These are phyloP conservation scores for Hyphopichia pseudoburtonii DNA, from an alignment of 1,139 yeast genomes.

Conservation along the genomic window DNA sequence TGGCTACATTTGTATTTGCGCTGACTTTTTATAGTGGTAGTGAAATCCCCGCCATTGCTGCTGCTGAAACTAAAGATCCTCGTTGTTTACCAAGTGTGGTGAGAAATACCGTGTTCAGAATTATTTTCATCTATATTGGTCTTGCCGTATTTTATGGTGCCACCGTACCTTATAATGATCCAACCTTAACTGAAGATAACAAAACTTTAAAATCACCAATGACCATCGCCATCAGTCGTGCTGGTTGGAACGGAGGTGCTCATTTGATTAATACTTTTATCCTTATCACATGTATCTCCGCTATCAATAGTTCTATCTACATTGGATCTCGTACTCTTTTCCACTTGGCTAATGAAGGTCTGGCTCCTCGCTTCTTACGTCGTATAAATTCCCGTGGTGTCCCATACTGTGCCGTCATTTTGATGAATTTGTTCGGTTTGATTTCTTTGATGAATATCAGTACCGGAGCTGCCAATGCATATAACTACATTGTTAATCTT, in stretches of 20 bases:
- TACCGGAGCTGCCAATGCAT: conserved; percentile 56
- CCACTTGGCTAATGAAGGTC: conserved; percentile 49
- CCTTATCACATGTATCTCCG: conserved; percentile 51
- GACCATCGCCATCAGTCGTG: conserved; percentile 42
- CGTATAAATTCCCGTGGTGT: conserved; percentile 48
- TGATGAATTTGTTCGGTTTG: conserved; percentile 50
- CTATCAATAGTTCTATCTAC: conserved; percentile 54
- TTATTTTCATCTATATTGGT: conserved; percentile 55
- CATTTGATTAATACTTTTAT: conserved; percentile 53
- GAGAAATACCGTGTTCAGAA: conserved; percentile 56
- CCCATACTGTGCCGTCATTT: conserved; percentile 50
- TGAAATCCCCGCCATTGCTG: conserved; percentile 57
- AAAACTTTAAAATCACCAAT: conserved; percentile 42
- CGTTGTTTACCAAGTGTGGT: conserved; percentile 55
- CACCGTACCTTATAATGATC: conserved; percentile 55
- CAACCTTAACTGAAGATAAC: conserved; percentile 21
- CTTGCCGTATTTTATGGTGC: conserved; percentile 53
- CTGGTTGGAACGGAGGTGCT: conserved; percentile 53
- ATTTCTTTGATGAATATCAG: conserved; percentile 50
- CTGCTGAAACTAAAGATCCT: conserved; percentile 58
- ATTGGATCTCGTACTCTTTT: conserved; percentile 54
- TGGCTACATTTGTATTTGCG: conserved; percentile 68
- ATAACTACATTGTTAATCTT: conserved; percentile 51
- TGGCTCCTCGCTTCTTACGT: conserved; percentile 46
- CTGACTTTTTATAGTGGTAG: conserved; percentile 61